Evolutionary conservation across 345 rosid genomes (phyloP), one percentile per base, ranked within the genome.

Genomic region (Arabidopsis thaliana): DNA sequence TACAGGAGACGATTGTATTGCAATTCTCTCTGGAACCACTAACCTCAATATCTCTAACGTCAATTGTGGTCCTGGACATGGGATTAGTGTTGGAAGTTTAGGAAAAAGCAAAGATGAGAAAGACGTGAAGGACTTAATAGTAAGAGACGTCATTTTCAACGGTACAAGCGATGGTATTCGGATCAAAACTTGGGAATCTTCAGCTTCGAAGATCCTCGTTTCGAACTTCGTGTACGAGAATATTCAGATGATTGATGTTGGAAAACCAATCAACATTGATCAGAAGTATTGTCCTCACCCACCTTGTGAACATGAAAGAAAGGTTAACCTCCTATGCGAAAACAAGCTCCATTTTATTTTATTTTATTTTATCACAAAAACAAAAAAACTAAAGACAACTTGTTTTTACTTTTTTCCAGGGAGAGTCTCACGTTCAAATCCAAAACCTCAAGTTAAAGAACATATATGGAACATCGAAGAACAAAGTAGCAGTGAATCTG

Each of bases 351-450:
- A 4, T 56, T 45, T 56, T 13, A 4, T 7, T 36, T n/a, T n/a
- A n/a, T n/a, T n/a, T 56, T 45, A 6, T 37, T 30, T 53, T 25
- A n/a, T 5, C 73, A 20, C 34, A 74, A 37, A 5, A 5, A n/a
- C n/a, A 16, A 38, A 40, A 40, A 3, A 3, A 9, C 36, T 10
- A 69, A 2, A 33, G 20, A 16, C 20, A 52, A 32, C 1, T 61
- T 42, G 12, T 50, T 13, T 61, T 63, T 52, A 23, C 0, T 16
- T 48, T 46, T 1, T 64, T 64, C 0, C 33, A 83, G 82, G 65
- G 72, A 16, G 75, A 73, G 5, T 83, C 84, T 7, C 84, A 75
- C 11, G 79, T 83, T 45, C 82, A 81, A 8, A 81, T 83, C 20
- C 50, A 42, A 51, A 69, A 75, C 20, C 6, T 83, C 1, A 81